phyloP scores from a whole-genome alignment of 2,329 filamentous ascomycete genomes.

The Fusarium tanahbumbuense region DNA sequence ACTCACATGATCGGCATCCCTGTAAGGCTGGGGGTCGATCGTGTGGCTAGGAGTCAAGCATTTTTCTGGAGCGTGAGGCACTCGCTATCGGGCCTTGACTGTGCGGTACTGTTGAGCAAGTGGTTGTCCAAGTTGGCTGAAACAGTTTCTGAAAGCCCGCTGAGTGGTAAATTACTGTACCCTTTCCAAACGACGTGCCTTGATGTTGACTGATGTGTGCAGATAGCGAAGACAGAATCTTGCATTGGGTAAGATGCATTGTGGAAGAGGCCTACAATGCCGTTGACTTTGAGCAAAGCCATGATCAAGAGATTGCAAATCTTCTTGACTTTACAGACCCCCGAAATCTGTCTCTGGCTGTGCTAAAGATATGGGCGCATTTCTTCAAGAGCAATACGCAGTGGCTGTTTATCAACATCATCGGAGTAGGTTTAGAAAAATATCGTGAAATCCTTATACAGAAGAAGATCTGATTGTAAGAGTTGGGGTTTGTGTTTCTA shows the following conservation, averaged over 20 bases:
- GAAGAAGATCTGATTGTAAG: not conserved
- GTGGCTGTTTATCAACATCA: conserved; percentile 61
- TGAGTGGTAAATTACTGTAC: not conserved
- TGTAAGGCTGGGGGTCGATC: conserved; percentile 64
- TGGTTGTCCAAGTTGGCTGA: conserved; percentile 44
- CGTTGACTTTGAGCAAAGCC: conserved; percentile 52
- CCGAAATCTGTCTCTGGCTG: conserved; percentile 44
- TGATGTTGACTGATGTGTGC: not conserved
- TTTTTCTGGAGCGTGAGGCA: conserved; percentile 70
- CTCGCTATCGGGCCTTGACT: conserved; percentile 65
- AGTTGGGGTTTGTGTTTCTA: not conserved
- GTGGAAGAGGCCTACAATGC: conserved; percentile 57
- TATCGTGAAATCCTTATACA: conserved; percentile 46
- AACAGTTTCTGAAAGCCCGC: not conserved
- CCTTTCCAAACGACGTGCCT: rapidly evolving
- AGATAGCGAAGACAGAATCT: conserved; percentile 58
- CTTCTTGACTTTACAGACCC: conserved; percentile 7
- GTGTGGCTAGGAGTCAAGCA: conserved; percentile 65
- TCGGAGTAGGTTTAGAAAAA: conserved; percentile 55
- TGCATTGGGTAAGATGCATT: conserved; percentile 60
- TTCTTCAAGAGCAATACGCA: conserved; percentile 62
- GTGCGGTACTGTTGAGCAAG: conserved; percentile 65
- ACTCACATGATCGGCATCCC: conserved; percentile 67
- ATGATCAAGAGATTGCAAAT: not conserved
- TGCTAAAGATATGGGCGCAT: conserved; percentile 59